Conservation (phyloP, 1,284 basidiomycete species). For the Ceratobasidium sp. region DNA sequence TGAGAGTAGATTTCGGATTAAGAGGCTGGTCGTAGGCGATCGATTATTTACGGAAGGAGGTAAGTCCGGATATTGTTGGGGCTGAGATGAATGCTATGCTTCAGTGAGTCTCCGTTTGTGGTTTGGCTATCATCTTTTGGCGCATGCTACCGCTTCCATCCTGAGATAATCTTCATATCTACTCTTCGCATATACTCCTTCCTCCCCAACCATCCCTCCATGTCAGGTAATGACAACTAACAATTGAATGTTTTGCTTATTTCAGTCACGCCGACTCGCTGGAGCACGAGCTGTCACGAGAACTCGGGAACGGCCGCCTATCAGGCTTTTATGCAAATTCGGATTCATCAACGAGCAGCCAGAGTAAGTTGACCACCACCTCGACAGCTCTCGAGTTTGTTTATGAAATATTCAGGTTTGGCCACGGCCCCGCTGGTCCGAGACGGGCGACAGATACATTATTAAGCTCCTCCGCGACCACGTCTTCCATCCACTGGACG, state of each 20-base stretch:
- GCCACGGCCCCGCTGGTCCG: conserved; percentile 96
- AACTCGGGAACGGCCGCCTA: conserved; percentile 97
- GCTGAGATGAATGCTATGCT: conserved; percentile 82
- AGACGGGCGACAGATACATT: conserved; percentile 97
- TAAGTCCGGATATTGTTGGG: conserved; percentile 76
- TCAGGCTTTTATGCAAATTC: conserved; percentile 92
- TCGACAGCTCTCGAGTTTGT: background rate
- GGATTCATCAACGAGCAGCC: conserved; percentile 99
- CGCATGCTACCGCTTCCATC: background rate
- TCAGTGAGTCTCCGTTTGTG: conserved; percentile 65
- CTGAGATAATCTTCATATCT: conserved; percentile 19
- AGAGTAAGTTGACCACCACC: conserved; percentile 70
- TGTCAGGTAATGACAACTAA: background rate
- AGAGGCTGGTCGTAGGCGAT: conserved; percentile 65
- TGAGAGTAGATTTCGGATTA: background rate
- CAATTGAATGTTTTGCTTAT: conserved; percentile 1
- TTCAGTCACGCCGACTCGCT: conserved; percentile 80
- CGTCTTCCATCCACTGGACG: conserved; percentile 97
- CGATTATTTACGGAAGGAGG: conserved; percentile 81
- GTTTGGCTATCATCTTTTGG: background rate
- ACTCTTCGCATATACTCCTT: conserved; percentile 17
- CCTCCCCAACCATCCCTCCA: too few species aligned
- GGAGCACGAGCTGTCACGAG: conserved; percentile 85
- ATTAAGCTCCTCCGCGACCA: conserved; percentile 98
- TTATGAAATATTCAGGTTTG: conserved; percentile 70